A percentile compares a stretch with the other conserved stretches of the same genome.
These are phyloP conservation scores for Gentiana macrophylla DNA, from an alignment of 257 asterid genomes.

Conservation along the genomic window DNA sequence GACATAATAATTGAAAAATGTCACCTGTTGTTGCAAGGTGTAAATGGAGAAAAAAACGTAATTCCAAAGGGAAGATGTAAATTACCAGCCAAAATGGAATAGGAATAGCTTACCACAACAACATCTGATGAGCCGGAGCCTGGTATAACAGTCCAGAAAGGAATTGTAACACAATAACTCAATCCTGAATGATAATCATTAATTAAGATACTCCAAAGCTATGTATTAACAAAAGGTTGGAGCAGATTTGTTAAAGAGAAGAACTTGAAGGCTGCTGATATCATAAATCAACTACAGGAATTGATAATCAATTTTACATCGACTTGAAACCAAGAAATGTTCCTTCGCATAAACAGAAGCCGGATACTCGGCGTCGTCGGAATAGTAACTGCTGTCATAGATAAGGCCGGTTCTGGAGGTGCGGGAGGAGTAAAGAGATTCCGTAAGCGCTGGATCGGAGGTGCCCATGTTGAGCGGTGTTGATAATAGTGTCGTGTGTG, in stretches of 20 bases:
- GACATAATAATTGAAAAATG: too few species aligned
- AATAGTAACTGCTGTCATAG: not conserved
- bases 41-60: too few species aligned
- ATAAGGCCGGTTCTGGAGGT: slow-evolving; percentile 2
- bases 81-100: too few species aligned
- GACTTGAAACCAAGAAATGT: slow-evolving; percentile 38
- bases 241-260: slow-evolving; percentile 85
- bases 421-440: slow-evolving; percentile 32
- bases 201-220: slow-evolving; percentile 32
- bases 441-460: slow-evolving; percentile 35
- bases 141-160: slow-evolving; percentile 51
- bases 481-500: too few species aligned
- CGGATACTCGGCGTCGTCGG: not conserved
- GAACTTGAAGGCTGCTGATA: slow-evolving; percentile 53
- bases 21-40: too few species aligned
- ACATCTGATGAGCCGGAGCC: slow-evolving; percentile 43
- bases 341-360: slow-evolving; percentile 5
- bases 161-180: slow-evolving; percentile 67
- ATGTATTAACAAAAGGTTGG: slow-evolving; percentile 82
- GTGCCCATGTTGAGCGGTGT: slow-evolving; percentile 31
- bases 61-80: too few species aligned
- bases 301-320: slow-evolving; percentile 53
- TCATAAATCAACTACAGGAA: slow-evolving; percentile 38
- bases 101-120: slow-evolving; percentile 37
- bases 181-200: slow-evolving; percentile 54